Evolutionary conservation across 371 early-diverging fungal species (phyloP), one percentile per base, ranked within the genome.

Genomic region (Apophysomyces sp.): DNA sequence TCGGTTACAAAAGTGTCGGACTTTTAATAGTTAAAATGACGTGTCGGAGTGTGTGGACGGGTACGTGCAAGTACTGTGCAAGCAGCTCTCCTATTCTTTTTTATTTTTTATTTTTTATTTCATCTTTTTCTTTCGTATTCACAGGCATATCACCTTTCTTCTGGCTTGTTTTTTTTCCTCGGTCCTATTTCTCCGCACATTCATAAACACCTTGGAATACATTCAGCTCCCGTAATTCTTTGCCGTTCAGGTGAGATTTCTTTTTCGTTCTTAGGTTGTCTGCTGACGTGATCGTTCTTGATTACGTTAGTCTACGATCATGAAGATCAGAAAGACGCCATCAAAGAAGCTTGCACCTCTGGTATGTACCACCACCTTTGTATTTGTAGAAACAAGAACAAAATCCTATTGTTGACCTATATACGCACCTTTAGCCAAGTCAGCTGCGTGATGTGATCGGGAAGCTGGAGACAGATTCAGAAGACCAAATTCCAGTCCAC

Each of bases 241-340:
- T 44, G 21, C 49, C 49, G 49, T 44, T 21, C 21, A 44, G 49
- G 49, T 44, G 27, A 44, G 49, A 44, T 39, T 41, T 40, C 41
- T 28, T 58, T 58, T 34, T 58, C 40, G 12, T 40, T 39, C 27
- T 41, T 40, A n/a, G 21, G 16, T 21, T 40, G 21, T 40, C 24
- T 56, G 30, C 36, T 56, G 32, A 32, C 56, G 32, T 34, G 26
- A 26, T 24, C 34, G 30, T 56, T 13, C 36, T 41, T 58, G 44
- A 29, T 29, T 29, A 59, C 54, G 18, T 36, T 59, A 67, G 67
- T 67, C 62, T 55, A 57, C 61, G 67, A 74, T 67, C 72, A 88
- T 88, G 87, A 88, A 86, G 76, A 88, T 87, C 71, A 88, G 71
- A 68, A 88, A 87, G 77, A 72, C 86, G 4, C 83, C 87, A 29